Evolutionary conservation across 108 stramenopile species (phyloP).

Genomic region (Skeletonema tropicum): DNA sequence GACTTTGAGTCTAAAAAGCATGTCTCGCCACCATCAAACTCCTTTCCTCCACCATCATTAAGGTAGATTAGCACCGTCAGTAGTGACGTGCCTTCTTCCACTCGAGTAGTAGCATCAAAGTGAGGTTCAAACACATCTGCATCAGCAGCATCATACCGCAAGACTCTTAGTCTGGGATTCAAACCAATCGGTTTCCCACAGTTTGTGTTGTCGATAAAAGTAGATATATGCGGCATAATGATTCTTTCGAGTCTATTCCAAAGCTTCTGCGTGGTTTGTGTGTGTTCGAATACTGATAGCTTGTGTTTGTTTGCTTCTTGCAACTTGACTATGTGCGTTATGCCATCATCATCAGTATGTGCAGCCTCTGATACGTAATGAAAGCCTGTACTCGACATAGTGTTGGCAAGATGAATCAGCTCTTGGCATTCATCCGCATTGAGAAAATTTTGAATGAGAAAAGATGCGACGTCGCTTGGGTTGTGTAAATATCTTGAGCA

Average conservation of each 20-base stretch:
- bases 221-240: slow-evolving; percentile 17
- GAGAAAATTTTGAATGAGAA: slow-evolving; percentile 50
- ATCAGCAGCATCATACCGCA: slow-evolving; percentile 72
- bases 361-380: slow-evolving; percentile 64
- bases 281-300: slow-evolving; percentile 65
- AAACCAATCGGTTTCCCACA: slow-evolving; percentile 54
- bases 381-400: slow-evolving; percentile 41
- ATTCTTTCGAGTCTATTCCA: slow-evolving; percentile 46
- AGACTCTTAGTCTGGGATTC: slow-evolving; percentile 74
- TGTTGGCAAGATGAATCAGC: slow-evolving; percentile 47
- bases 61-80: slow-evolving; percentile 78
- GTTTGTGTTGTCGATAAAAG: slow-evolving; percentile 33
- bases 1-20: slow-evolving; percentile 46
- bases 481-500: slow-evolving; percentile 59
- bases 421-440: slow-evolving; percentile 44
- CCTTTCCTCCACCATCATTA: slow-evolving; percentile 64
- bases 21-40: slow-evolving; percentile 77
- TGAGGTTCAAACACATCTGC: slow-evolving; percentile 71
- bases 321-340: slow-evolving; percentile 48
- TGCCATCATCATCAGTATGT: slow-evolving; percentile 60
- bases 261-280: slow-evolving; percentile 33
- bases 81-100: slow-evolving; percentile 38
- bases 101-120: slow-evolving; percentile 77
- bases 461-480: slow-evolving; percentile 54
- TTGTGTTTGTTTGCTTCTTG: slow-evolving; percentile 74